Evolutionary conservation across 2,329 filamentous ascomycete species (phyloP).

Genomic region (Neopestalotiopsis sp.): DNA sequence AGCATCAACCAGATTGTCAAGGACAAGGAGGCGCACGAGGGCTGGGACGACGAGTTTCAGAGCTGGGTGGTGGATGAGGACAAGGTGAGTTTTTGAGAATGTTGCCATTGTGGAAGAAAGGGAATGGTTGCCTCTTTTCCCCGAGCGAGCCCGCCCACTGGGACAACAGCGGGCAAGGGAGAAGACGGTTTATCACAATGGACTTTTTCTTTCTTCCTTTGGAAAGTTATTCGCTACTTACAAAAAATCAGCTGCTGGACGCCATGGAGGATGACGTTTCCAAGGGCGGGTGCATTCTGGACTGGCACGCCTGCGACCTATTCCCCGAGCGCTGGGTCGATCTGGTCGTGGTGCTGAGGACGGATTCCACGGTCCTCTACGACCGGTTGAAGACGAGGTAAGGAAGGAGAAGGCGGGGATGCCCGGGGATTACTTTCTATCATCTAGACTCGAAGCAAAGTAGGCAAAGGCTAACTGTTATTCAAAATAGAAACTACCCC

Average conservation of each 20-base stretch:
- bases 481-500: constrained; percentile 70
- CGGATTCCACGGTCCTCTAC: constrained; percentile 80
- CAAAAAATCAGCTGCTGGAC: constrained; percentile 71
- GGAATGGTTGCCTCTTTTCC: no score
- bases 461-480: not conserved
- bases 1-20: constrained; percentile 93
- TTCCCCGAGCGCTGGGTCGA: constrained; percentile 96
- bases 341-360: constrained; percentile 88
- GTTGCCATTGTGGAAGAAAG: no score
- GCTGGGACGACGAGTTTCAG: constrained; percentile 83
- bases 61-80: constrained; percentile 97
- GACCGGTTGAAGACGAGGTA: constrained; percentile 81
- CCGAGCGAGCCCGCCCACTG: no score
- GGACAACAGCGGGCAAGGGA: no score
- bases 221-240: constrained; percentile 17
- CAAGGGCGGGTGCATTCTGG: constrained; percentile 84
- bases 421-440: not conserved
- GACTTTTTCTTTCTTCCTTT: no score
- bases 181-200: no score
- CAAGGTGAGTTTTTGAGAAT: constrained; percentile 62
- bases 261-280: constrained; percentile 83
- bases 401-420: constrained; percentile 22
- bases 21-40: constrained; percentile 84
- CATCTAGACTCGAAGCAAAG: no score
- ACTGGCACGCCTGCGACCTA: constrained; percentile 97